Base-by-base conservation (phyloP, 495 filamentous ascomycete species). In the Aspergillus cavernicola region DNA sequence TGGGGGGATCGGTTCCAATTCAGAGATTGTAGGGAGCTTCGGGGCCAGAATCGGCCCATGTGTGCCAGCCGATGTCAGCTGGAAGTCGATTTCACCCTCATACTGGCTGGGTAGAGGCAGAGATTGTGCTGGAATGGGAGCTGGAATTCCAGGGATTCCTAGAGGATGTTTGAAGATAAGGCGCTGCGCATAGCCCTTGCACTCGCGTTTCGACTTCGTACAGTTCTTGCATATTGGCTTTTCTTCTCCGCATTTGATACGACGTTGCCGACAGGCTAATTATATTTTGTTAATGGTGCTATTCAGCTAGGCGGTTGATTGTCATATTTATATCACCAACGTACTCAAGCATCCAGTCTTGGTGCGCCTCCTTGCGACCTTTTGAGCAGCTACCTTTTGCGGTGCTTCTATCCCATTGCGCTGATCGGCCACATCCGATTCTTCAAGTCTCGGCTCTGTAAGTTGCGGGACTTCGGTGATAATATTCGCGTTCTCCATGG, bases 211-310 rank as follows among this genome's bases (percentile, higher is more conserved):
- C 10, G 92, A 96, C 64, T 96, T 97, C 67, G 92, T 83, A 72
- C 93, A 98, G 66, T 97, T 90, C 55, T 79, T 82, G 72, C 93
- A 97, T 13, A 83, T 90, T 4, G 92, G 93, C 50, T 89, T 88
- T 65, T 93, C 90, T 65, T 97, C 93, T 44, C 92, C 93, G 66
- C 93, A 98, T 71, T 98, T 98, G 66, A 98, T 97, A 42, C 93
- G 88, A 16, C 93, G 84, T 69, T 86, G 91, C 45, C 93, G 87
- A 76, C 93, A 98, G 45, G 93, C 89, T 95, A 61, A 39, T 50
- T 23, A 38, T 12, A 52, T 12, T 28, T 16, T 4, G 50, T 53
- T 16, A 53, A 49, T 50, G 32, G 31, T 9, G 28, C 12, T 24
- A 12, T 37, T 11, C 29, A 26, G 44, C 11, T 5, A 44, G 35